Conservation (phyloP, 192 early-diverging fungal genomes). For the Podila verticillata region DNA sequence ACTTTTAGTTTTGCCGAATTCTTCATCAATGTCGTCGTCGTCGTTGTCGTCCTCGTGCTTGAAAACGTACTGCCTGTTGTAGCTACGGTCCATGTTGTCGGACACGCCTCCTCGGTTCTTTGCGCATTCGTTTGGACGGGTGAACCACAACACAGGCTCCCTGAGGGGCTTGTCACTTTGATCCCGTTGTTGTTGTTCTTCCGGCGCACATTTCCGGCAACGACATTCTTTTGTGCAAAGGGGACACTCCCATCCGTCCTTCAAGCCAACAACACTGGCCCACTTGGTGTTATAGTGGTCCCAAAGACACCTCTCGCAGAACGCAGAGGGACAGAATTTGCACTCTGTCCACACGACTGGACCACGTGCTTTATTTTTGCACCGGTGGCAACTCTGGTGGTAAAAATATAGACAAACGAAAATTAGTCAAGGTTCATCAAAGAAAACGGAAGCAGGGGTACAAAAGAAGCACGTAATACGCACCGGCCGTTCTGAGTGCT, state of each 20-base stretch:
- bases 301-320: slow-evolving; percentile 31
- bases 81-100: too few relatives aligned
- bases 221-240: slow-evolving; percentile 8
- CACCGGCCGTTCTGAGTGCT: not conserved
- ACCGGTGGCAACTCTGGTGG: slow-evolving; percentile 19
- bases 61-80: too few relatives aligned
- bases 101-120: too few relatives aligned
- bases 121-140: too few relatives aligned
- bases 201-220: slow-evolving; percentile 6
- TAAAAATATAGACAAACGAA: too few relatives aligned
- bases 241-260: slow-evolving; percentile 17
- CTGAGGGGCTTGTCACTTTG: not conserved
- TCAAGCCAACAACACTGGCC: not conserved
- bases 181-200: not conserved
- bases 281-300: slow-evolving; percentile 11
- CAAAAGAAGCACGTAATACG: not conserved
- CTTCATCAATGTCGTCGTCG: too few relatives aligned
- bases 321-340: not conserved
- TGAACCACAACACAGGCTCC: too few relatives aligned
- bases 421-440: not conserved
- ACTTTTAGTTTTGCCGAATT: too few relatives aligned
- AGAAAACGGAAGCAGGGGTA: not conserved
- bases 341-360: not conserved
- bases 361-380: not conserved
- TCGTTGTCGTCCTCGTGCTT: too few relatives aligned